Percentiles rank a stretch among this genome's conserved stretches.
These are phyloP conservation scores for Pestalotiopsis fici DNA, from an alignment of 2,329 filamentous ascomycete genomes.

Conservation along the genomic window DNA sequence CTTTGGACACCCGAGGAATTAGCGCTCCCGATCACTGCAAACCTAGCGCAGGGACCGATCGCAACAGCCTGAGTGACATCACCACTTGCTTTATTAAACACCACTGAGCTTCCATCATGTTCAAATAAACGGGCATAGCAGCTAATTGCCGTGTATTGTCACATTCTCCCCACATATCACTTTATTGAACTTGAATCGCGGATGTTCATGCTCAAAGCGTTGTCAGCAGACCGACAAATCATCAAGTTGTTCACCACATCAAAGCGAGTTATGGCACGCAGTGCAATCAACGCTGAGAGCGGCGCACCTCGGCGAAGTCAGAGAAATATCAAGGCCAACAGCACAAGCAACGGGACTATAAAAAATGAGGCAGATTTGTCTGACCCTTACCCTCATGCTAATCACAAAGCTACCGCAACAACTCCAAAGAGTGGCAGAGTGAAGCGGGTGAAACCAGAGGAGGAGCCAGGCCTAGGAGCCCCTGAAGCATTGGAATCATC, in stretches of 20 bases:
- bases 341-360: neutral
- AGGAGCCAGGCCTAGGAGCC: constrained; percentile 13
- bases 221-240: neutral
- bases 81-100: neutral
- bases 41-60: constrained; percentile 13
- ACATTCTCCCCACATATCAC: neutral
- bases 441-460: constrained; percentile 20
- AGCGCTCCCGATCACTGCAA: neutral
- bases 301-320: constrained; percentile 9
- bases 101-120: neutral
- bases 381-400: neutral
- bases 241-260: neutral
- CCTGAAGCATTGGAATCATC: neutral
- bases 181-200: neutral
- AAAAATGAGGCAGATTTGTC: constrained; percentile 13
- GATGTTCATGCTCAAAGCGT: neutral
- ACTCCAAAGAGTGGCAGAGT: constrained; percentile 1
- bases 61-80: constrained; percentile 5
- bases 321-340: constrained; percentile 10
- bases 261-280: constrained; percentile 9
- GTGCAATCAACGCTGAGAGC: constrained; percentile 1
- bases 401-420: constrained; percentile 1
- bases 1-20: neutral
- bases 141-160: neutral
- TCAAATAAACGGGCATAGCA: neutral